A percentile compares a stretch with the other conserved stretches of the same genome.
phyloP scores from a whole-genome alignment of 352 stramenopile genomes.

The Aphanomyces euteiches region DNA sequence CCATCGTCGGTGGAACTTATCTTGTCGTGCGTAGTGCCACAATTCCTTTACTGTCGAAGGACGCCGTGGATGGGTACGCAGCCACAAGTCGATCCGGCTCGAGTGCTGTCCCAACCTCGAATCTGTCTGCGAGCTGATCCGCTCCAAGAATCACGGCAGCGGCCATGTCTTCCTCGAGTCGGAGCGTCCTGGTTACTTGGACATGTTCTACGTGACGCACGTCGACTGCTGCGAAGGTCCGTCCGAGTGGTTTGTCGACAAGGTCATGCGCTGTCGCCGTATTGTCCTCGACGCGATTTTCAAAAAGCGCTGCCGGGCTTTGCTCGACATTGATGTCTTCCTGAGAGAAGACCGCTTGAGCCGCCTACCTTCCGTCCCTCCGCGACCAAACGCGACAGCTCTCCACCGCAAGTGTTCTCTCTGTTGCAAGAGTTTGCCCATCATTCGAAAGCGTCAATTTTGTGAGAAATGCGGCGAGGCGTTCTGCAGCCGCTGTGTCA shows the following conservation, averaged over 20 bases:
- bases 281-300: neutral
- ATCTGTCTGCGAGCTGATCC: conserved; percentile 46
- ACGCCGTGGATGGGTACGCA: conserved; percentile 60
- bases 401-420: too few species aligned
- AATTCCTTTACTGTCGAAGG: conserved; percentile 24
- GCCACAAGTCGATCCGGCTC: conserved; percentile 64
- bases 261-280: neutral
- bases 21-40: neutral
- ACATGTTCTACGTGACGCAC: conserved; percentile 57
- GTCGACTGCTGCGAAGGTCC: conserved; percentile 39
- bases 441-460: too few species aligned
- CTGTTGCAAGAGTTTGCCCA: too few species aligned
- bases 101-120: conserved; percentile 52
- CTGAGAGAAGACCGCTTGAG: neutral
- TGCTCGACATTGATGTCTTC: neutral
- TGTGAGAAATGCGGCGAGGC: too few species aligned
- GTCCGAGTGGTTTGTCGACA: neutral
- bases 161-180: conserved; percentile 71
- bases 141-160: conserved; percentile 64
- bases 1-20: neutral
- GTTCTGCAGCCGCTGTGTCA: too few species aligned
- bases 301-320: neutral
- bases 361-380: too few species aligned
- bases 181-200: conserved; percentile 50
- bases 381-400: too few species aligned